Evolutionary conservation across 2,329 filamentous ascomycete genomes (phyloP).

Genomic region (Trichoderma guizhouense): DNA sequence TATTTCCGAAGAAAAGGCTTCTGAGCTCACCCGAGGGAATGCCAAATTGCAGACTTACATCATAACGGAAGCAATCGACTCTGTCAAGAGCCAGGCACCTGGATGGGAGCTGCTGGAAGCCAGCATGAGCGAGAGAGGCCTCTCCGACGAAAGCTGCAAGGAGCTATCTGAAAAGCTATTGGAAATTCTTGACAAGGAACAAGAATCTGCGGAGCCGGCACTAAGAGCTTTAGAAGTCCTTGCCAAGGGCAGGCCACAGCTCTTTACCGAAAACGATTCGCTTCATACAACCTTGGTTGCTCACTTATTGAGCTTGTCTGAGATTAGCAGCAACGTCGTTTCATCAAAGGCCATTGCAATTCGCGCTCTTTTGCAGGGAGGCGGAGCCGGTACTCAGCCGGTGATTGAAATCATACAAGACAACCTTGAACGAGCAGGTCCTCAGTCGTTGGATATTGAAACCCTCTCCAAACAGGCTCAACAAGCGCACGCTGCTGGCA

Average conservation of each 20-base stretch:
- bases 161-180: slow-evolving; percentile 37
- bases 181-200: slow-evolving; percentile 29
- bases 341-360: slow-evolving; percentile 43
- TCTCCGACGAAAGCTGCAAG: slow-evolving; percentile 36
- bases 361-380: slow-evolving; percentile 44
- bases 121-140: slow-evolving; percentile 41
- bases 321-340: slow-evolving; percentile 40
- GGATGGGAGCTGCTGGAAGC: slow-evolving; percentile 48
- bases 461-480: slow-evolving; percentile 34
- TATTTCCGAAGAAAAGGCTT: slow-evolving; percentile 43
- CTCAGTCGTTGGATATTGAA: slow-evolving; percentile 44
- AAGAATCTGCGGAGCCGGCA: slow-evolving; percentile 28
- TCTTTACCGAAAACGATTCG: slow-evolving; percentile 44
- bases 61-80: slow-evolving; percentile 37
- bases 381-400: slow-evolving; percentile 41
- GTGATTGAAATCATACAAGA: slow-evolving; percentile 51
- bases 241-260: slow-evolving; percentile 41
- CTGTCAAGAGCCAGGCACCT: slow-evolving; percentile 32
- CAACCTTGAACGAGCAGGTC: slow-evolving; percentile 49
- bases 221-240: slow-evolving; percentile 49
- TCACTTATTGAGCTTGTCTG: slow-evolving; percentile 52
- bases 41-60: slow-evolving; percentile 48
- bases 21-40: slow-evolving; percentile 37
- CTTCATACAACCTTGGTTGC: slow-evolving; percentile 50
- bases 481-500: slow-evolving; percentile 30